Evolutionary conservation across 202 grass and related monocot species (phyloP), one percentile per base, ranked within the genome.

Genomic region (Schoenoplectus tabernaemontani): DNA sequence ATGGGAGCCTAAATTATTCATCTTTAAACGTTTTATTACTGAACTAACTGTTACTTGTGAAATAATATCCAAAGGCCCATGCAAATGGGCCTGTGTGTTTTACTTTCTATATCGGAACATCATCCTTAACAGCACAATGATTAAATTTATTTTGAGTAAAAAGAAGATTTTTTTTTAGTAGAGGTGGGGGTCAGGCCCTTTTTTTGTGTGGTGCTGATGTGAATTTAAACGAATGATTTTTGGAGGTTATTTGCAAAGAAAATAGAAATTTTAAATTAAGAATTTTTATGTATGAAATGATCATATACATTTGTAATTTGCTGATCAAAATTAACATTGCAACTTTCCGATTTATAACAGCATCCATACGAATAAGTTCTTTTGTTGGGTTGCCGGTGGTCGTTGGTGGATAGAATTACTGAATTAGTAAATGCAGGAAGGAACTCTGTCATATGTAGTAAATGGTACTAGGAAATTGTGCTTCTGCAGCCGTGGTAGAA

Each of bases 371-470:
- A n/a, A n/a, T n/a, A n/a, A n/a, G n/a, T n/a, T n/a, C n/a, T n/a
- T n/a, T n/a, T n/a, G 12, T 50, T 51, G 48, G 12, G 48, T 51
- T 51, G 48, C 3, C 17, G 48, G 48, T 51, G 48, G 48, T 73
- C 26, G 69, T 23, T 73, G 44, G 69, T 32, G 1, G 44, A 28
- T 51, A 51, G n/a, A n/a, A n/a, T n/a, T n/a, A n/a, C n/a, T n/a
- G 69, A 51, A 50, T 3, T 50, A 73, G 44, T 73, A 73, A 73
- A 73, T 73, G 69, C 69, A 30, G 26, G 64, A 51, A 24, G 12
- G 20, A 71, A 28, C 19, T 47, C 41, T 7, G 41, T 20, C 1
- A 3, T 23, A 39, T 5, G 32, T 4, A 73, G 69, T 51, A 73
- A 73, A 73, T 73, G 23, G 24, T 33, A 33, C 4, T 73, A 33